These are phyloP conservation scores for Sclerotinia subarctica DNA, from an alignment of 2,329 filamentous ascomycete species.

Conservation along the genomic window DNA sequence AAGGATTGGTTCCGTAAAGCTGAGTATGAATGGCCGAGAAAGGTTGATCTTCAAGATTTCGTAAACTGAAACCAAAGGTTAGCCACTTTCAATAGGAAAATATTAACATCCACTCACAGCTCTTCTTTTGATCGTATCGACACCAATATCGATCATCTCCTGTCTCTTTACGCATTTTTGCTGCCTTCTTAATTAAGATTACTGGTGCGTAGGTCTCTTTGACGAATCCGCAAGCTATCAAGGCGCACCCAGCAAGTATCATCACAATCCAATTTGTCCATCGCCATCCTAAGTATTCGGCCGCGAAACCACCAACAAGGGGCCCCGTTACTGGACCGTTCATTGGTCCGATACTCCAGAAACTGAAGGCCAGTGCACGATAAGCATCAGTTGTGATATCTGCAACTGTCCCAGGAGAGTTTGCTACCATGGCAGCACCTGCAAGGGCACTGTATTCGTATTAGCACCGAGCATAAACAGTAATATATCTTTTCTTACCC, in stretches of 20 bases:
- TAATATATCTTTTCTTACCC: constrained; percentile 45
- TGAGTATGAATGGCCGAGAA: constrained; percentile 72
- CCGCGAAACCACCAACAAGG: constrained; percentile 78
- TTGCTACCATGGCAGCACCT: constrained; percentile 77
- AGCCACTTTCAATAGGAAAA: not conserved
- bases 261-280: constrained; percentile 83
- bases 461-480: constrained; percentile 16
- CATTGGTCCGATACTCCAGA: constrained; percentile 81
- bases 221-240: constrained; percentile 56
- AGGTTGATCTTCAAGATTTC: constrained; percentile 72
- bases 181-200: constrained; percentile 65
- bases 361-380: constrained; percentile 75
- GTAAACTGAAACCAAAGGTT: constrained; percentile 49
- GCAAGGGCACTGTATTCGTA: constrained; percentile 54
- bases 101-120: constrained; percentile 11
- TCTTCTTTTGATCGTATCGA: constrained; percentile 50
- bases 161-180: constrained; percentile 61
- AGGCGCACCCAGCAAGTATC: constrained; percentile 64
- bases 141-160: constrained; percentile 73
- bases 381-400: constrained; percentile 81
- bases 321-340: constrained; percentile 69
- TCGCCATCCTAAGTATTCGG: constrained; percentile 75
- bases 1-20: constrained; percentile 76
- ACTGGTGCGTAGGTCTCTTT: constrained; percentile 75
- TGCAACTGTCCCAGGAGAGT: constrained; percentile 76